Percentiles rank a stretch among this genome's conserved stretches.
Evolutionary conservation across 2,329 filamentous ascomycete genomes (phyloP).

Genomic region (Polychaeton citri): DNA sequence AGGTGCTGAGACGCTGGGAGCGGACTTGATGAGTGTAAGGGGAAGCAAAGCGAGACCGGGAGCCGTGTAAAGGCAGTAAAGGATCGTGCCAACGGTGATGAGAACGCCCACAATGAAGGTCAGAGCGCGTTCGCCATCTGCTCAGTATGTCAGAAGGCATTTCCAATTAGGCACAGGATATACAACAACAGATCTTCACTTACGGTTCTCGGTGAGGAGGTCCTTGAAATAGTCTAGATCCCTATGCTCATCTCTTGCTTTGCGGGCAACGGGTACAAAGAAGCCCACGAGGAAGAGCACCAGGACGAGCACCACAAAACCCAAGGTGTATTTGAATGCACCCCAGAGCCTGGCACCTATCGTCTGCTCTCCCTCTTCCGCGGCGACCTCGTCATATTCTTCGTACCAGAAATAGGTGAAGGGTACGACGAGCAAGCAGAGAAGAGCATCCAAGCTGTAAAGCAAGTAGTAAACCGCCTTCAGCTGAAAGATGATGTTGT

Average conservation of each 20-base stretch:
- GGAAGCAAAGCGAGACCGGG: conserved; percentile 80
- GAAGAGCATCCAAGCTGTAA: conserved; percentile 79
- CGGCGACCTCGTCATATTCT: conserved; percentile 85
- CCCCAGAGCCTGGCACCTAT: conserved; percentile 59
- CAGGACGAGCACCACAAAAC: conserved; percentile 66
- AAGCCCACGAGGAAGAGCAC: conserved; percentile 85
- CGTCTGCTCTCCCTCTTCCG: conserved; percentile 64
- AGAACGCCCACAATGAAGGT: conserved; percentile 84
- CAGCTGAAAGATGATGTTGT: conserved; percentile 65
- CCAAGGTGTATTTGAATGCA: conserved; percentile 82
- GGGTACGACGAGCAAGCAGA: conserved; percentile 80
- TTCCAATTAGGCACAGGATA: too few relatives aligned
- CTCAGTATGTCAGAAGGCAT: not conserved
- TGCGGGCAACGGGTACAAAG: conserved; percentile 71
- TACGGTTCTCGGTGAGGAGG: conserved; percentile 67
- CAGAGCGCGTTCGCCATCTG: conserved; percentile 77
- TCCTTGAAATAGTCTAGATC: conserved; percentile 88
- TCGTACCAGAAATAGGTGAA: conserved; percentile 99
- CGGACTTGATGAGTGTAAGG: conserved; percentile 81
- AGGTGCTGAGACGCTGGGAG: conserved; percentile 72
- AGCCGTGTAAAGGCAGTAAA: conserved; percentile 83
- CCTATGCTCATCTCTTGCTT: conserved; percentile 49
- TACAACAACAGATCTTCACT: conserved; percentile 19
- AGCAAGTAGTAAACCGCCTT: conserved; percentile 85
- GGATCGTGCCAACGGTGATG: conserved; percentile 69